Percentiles rank a stretch among this genome's conserved stretches.
phyloP scores from a whole-genome alignment of 257 asterid genomes.

The Phtheirospermum japonicum region DNA sequence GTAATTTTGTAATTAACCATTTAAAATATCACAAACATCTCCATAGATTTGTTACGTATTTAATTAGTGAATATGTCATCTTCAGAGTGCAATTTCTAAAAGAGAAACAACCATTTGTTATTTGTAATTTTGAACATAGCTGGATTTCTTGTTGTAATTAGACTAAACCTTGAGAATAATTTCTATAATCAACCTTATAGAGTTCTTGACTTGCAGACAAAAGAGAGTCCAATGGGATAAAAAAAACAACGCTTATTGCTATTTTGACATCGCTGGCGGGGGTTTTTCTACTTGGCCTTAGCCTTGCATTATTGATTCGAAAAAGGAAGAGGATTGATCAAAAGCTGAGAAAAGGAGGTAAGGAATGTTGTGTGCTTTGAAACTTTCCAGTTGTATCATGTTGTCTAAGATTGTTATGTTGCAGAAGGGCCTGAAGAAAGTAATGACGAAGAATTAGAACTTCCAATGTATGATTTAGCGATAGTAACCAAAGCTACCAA shows the following conservation, averaged over 20 bases:
- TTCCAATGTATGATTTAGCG: constrained; percentile 7
- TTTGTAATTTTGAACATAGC: too few species aligned
- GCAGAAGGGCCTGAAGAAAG: constrained; percentile 10
- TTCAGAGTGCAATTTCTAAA: too few species aligned
- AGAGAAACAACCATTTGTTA: too few species aligned
- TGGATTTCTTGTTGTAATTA: too few species aligned
- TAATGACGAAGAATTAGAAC: constrained; percentile 4
- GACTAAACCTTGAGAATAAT: too few species aligned
- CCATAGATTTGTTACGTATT: too few species aligned
- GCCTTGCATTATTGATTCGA: constrained; percentile 3
- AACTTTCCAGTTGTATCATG: not conserved
- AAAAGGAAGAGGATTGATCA: constrained; percentile 6
- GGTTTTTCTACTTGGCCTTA: not conserved
- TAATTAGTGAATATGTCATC: too few species aligned
- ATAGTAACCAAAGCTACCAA: constrained; percentile 12
- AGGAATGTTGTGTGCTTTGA: not conserved
- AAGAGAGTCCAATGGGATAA: not conserved
- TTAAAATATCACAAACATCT: too few species aligned
- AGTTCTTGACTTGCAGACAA: constrained; percentile 1
- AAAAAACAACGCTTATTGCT: not conserved
- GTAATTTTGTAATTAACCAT: too few species aligned
- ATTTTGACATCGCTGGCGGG: constrained; percentile 3
- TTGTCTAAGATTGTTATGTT: not conserved
- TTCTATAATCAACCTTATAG: too few species aligned
- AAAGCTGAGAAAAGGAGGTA: not conserved